phyloP scores from a whole-genome alignment of 495 filamentous ascomycete genomes.

The Aspergillus hancockii region DNA sequence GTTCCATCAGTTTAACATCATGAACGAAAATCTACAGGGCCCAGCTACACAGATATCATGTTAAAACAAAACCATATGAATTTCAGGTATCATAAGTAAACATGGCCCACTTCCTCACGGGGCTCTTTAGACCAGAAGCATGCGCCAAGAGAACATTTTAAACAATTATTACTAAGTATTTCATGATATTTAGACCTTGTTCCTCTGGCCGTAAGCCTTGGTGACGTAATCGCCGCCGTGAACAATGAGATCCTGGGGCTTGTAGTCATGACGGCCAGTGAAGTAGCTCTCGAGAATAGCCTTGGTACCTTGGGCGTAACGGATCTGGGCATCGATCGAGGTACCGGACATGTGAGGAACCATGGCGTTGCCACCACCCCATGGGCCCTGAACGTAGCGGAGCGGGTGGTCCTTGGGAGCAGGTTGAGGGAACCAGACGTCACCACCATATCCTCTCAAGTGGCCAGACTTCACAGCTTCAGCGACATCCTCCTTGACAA shows the following conservation, averaged over 20 bases:
- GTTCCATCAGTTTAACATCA: background rate
- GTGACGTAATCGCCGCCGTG: constrained; percentile 91
- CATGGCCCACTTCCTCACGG: background rate
- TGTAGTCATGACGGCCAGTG: constrained; percentile 82
- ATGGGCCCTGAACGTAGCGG: constrained; percentile 89
- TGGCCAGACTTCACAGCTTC: constrained; percentile 91
- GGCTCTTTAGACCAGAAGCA: constrained; percentile 14
- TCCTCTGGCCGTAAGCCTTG: constrained; percentile 87
- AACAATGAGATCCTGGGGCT: constrained; percentile 89
- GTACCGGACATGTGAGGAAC: constrained; percentile 98
- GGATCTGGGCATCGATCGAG: constrained; percentile 93
- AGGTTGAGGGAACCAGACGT: constrained; percentile 92
- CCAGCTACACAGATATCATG: background rate
- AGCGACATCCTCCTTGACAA: constrained; percentile 98
- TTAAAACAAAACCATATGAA: background rate
- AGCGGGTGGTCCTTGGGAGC: constrained; percentile 93
- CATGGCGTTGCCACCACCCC: constrained; percentile 97
- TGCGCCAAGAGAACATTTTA: constrained; percentile 17
- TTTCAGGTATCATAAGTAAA: constrained; percentile 19
- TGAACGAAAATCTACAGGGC: background rate
- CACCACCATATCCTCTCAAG: constrained; percentile 95
- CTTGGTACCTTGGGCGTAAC: constrained; percentile 90
- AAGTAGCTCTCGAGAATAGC: constrained; percentile 89
- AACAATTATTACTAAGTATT: constrained; percentile 12
- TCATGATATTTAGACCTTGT: constrained; percentile 25